Percentiles rank a stretch among this genome's conserved stretches.
Conservation (phyloP, 495 filamentous ascomycete genomes). For the Aspergillus ostianus region DNA sequence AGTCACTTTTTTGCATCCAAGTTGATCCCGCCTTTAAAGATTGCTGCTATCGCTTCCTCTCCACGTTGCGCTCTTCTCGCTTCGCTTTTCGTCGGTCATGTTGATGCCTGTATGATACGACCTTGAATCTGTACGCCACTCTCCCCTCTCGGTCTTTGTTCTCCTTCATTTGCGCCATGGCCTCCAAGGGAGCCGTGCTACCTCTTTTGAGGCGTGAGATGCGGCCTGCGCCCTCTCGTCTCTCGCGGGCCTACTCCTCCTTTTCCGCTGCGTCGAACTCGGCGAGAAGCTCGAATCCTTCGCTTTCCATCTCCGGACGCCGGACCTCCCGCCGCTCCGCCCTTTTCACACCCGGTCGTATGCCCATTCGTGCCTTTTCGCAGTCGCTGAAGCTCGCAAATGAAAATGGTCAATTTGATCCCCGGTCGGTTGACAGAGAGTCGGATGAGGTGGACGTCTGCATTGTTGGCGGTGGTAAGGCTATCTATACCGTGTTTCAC, state of each 20-base stretch:
- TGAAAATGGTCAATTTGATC: constrained; percentile 67
- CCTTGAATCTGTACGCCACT: neutral
- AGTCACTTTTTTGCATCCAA: constrained; percentile 8
- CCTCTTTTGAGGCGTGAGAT: constrained; percentile 46
- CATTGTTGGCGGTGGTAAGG: constrained; percentile 85
- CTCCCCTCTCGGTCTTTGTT: constrained; percentile 3
- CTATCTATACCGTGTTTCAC: constrained; percentile 1
- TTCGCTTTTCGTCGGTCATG: constrained; percentile 5
- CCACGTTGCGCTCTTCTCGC: neutral
- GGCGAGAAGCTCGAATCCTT: constrained; percentile 21
- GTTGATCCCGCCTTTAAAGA: constrained; percentile 3
- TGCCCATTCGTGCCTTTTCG: constrained; percentile 45
- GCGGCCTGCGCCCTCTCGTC: constrained; percentile 28
- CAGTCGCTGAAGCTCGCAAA: constrained; percentile 51
- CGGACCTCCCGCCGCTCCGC: constrained; percentile 23
- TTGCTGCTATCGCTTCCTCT: constrained; percentile 1
- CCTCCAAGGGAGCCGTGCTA: constrained; percentile 41
- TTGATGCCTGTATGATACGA: constrained; percentile 6
- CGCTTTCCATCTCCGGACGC: constrained; percentile 23
- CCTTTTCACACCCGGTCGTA: constrained; percentile 19
- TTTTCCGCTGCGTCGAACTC: constrained; percentile 25
- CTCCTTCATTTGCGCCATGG: constrained; percentile 28
- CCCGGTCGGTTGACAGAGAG: constrained; percentile 73
- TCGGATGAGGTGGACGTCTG: constrained; percentile 93
- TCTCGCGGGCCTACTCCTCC: constrained; percentile 30